A percentile compares a stretch with the other conserved stretches of the same genome.
These are phyloP conservation scores for Hemerocallis citrina DNA, from an alignment of 106 monocot genomes.

Conservation along the genomic window DNA sequence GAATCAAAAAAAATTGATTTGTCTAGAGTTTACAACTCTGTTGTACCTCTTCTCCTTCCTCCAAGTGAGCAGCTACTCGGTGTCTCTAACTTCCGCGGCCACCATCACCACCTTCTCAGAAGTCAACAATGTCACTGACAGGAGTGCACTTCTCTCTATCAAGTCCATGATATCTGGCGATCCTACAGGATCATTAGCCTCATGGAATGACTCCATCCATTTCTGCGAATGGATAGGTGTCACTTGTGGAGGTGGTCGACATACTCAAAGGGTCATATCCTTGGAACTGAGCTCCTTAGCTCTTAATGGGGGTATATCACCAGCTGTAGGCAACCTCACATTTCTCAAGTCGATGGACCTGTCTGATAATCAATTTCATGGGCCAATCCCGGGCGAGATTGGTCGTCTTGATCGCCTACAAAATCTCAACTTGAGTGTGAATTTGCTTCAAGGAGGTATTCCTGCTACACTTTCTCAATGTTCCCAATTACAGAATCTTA, in stretches of 20 bases:
- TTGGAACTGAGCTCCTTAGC: conserved; percentile 11
- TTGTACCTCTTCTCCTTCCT: too few relatives aligned
- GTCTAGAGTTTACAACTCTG: too few relatives aligned
- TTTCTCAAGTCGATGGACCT: background rate
- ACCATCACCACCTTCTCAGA: too few relatives aligned
- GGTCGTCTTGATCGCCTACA: background rate
- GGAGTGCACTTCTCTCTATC: conserved; percentile 19
- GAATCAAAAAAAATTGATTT: too few relatives aligned
- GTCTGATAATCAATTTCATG: background rate
- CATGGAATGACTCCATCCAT: conserved; percentile 17
- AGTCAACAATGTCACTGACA: background rate
- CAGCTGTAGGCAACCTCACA: background rate
- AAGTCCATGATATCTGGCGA: conserved; percentile 16
- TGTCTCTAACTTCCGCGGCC: too few relatives aligned
- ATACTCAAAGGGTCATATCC: conserved; percentile 1
- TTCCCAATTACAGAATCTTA: background rate
- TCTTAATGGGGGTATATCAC: background rate
- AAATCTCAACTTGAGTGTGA: background rate
- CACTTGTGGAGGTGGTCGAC: conserved; percentile 2
- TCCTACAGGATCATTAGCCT: conserved; percentile 1
- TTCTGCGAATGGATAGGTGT: conserved; percentile 35
- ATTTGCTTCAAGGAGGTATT: conserved; percentile 8
- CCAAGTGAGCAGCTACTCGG: too few relatives aligned
- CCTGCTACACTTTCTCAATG: conserved; percentile 1
- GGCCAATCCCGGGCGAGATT: background rate